A percentile compares a stretch with the other conserved stretches of the same genome.
phyloP scores from a whole-genome alignment of 2,329 filamentous ascomycete species.

The Knufia petricola region DNA sequence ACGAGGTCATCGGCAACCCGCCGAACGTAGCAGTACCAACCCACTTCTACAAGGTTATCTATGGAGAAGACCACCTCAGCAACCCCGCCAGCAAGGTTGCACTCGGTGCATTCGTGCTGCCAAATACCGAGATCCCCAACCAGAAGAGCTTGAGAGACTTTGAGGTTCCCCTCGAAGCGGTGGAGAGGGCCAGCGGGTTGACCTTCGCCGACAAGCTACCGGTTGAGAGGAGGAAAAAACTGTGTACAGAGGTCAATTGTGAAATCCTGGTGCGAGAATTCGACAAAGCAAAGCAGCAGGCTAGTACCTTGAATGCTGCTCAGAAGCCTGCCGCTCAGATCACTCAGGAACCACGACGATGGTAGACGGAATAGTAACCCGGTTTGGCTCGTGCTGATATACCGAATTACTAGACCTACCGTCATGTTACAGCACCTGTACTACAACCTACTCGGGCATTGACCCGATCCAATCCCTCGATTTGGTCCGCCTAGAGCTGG shows the following conservation, averaged over 20 bases:
- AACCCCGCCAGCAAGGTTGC: slow-evolving; percentile 61
- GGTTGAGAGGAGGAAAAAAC: slow-evolving; percentile 58
- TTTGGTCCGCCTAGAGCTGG: no score
- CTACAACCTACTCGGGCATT: no score
- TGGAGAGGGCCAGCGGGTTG: slow-evolving; percentile 84
- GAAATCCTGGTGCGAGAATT: slow-evolving; percentile 75
- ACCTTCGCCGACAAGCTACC: slow-evolving; percentile 82
- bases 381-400: no score
- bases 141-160: slow-evolving; percentile 81
- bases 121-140: slow-evolving; percentile 82
- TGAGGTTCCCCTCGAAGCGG: slow-evolving; percentile 84
- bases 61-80: slow-evolving; percentile 71
- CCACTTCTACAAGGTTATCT: slow-evolving; percentile 99
- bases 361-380: no score
- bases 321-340: slow-evolving; percentile 3
- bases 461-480: no score
- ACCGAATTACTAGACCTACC: no score
- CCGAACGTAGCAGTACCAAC: slow-evolving; percentile 93
- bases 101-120: slow-evolving; percentile 86
- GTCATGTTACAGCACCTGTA: no score
- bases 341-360: slow-evolving; percentile 1
- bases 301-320: slow-evolving; percentile 10
- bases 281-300: slow-evolving; percentile 48
- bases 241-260: slow-evolving; percentile 83
- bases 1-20: slow-evolving; percentile 90